Base-by-base conservation (phyloP, 1,139 yeast species). In the Tardiomyces depauwii region DNA sequence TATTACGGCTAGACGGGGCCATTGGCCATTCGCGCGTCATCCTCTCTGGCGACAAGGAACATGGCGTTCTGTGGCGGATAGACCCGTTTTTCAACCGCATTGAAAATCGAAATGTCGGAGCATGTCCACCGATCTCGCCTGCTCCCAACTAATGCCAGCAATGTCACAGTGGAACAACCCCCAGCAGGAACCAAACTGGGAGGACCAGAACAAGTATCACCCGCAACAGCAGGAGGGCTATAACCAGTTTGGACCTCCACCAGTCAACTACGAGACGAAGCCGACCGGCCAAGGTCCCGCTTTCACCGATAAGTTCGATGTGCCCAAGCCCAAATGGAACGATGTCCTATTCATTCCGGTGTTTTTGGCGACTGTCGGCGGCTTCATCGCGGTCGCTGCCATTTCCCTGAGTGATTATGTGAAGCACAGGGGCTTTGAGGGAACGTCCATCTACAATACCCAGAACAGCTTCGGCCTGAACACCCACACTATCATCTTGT, bases 311-410 rank as follows among this genome's bases (percentile, higher is more conserved):
- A 73, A 82, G 10, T 86, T 83, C 65, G 77, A 78, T 54, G 73
- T 81, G 33, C 73, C 73, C 40, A 82, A 78, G 57, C 86, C 86
- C 10, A 73, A 67, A 52, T 77, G 72, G 65, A 82, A 86, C 56
- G 96, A 88, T 61, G 62, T 55, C 57, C 56, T 60, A 27, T 65
- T 62, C 71, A 72, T 84, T 0, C 55, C 83, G 1, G 68, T 87
- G 52, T 83, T 86, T 56, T 55, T 78, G 16, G 67, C 73, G 5
- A 78, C 81, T 11, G 70, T 82, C 5, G 76, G 69, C 19, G 95
- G 91, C 0, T 86, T 86, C 59, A 62, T 80, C 41, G 89, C 79
- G 0, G 70, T 88, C 40, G 82, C 94, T 0, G 83, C 76, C 5
- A 72, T 86, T 44, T 76, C 86, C 1, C 64, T 88, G 51, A 71